Evolutionary conservation across 306 rosid species (phyloP).

Genomic region (Cicer chorassanicum): DNA sequence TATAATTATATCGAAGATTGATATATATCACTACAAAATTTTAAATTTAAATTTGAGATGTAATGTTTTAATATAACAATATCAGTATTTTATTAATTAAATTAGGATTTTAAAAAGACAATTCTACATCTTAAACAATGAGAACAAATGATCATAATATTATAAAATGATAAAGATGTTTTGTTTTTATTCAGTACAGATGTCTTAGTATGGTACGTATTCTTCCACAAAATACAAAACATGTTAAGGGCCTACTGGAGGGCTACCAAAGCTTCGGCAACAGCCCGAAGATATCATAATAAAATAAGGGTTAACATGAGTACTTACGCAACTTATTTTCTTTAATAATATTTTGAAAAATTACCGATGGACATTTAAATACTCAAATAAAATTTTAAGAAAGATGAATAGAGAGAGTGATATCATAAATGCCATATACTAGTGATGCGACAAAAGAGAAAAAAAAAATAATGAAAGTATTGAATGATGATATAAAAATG

Average conservation of each 20-base stretch:
- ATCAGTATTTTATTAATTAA: too few species aligned
- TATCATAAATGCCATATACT: too few species aligned
- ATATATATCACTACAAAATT: too few species aligned
- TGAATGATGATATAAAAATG: too few species aligned
- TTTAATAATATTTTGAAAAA: not conserved
- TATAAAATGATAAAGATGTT: not conserved
- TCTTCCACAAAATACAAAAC: slow-evolving; percentile 45
- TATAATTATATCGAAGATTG: too few species aligned
- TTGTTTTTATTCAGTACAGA: not conserved
- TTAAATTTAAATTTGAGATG: too few species aligned
- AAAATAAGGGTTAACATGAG: slow-evolving; percentile 44
- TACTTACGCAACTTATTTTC: slow-evolving; percentile 44
- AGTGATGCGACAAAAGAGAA: accelerated
- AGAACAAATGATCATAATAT: not conserved
- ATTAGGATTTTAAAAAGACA: not conserved
- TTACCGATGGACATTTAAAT: too few species aligned
- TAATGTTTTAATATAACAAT: too few species aligned
- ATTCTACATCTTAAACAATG: slow-evolving; percentile 34
- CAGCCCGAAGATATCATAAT: slow-evolving; percentile 21
- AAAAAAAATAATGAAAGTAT: too few species aligned
- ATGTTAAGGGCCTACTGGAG: slow-evolving; percentile 44
- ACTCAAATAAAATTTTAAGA: too few species aligned
- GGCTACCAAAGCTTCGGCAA: slow-evolving; percentile 51
- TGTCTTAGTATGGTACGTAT: slow-evolving; percentile 50
- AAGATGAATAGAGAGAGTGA: too few species aligned